These are phyloP conservation scores for Ochetophila trinervis DNA, from an alignment of 306 rosid species.

Conservation along the genomic window DNA sequence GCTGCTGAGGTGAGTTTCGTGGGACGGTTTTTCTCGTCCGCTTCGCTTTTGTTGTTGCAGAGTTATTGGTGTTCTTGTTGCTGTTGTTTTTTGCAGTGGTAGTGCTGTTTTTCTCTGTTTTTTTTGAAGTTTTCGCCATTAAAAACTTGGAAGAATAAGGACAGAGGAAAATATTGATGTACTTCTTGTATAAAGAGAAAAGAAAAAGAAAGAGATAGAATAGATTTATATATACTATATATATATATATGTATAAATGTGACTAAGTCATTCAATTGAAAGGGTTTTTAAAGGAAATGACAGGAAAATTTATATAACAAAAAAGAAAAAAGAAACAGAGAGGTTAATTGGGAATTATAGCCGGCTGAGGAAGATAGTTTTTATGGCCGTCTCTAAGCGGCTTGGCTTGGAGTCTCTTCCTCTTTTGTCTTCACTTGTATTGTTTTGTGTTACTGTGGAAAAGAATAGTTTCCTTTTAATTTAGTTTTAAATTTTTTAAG, in stretches of 20 bases:
- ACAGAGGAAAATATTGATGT: not conserved
- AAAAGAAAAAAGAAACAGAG: constrained; percentile 5
- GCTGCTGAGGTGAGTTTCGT: constrained; percentile 63
- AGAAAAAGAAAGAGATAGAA: not conserved
- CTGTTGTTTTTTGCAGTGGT: constrained; percentile 13
- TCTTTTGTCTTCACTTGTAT: constrained; percentile 16
- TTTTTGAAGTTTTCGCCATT: constrained; percentile 66
- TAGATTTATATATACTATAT: not conserved
- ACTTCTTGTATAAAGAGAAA: not conserved
- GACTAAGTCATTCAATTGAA: constrained; percentile 1
- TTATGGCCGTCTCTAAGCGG: constrained; percentile 35
- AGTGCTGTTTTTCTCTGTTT: constrained; percentile 35
- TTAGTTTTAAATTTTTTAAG: not conserved
- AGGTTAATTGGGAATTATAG: not conserved
- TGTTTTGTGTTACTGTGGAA: not conserved
- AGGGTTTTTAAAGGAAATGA: constrained; percentile 13
- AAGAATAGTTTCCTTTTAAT: not conserved
- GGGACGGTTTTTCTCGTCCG: constrained; percentile 61
- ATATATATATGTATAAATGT: not conserved
- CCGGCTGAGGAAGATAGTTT: constrained; percentile 29
- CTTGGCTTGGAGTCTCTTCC: constrained; percentile 19
- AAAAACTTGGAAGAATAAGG: constrained; percentile 5
- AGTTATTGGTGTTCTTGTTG: not conserved
- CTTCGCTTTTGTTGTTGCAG: constrained; percentile 34
- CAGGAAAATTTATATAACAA: not conserved